Evolutionary conservation across 108 stramenopile species (phyloP).

Genomic region (Nitzschia sp.): DNA sequence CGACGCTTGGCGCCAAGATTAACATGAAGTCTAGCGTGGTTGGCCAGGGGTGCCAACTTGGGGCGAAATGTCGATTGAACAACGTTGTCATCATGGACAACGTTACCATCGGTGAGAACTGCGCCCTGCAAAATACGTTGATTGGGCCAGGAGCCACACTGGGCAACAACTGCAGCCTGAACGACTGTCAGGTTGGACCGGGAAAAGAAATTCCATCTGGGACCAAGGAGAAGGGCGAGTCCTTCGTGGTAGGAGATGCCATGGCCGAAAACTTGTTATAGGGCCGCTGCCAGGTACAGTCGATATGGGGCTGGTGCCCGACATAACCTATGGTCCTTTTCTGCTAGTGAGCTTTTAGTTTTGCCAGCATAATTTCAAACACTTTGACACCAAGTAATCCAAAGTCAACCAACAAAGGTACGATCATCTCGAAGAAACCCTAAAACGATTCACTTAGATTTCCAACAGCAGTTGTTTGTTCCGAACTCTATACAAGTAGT

Average conservation of each 20-base stretch:
- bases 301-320: too few species aligned
- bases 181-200: slow-evolving; percentile 84
- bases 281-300: too few species aligned
- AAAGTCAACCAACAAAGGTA: too few species aligned
- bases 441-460: too few species aligned
- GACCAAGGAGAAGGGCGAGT: slow-evolving; percentile 77
- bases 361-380: too few species aligned
- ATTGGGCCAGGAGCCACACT: slow-evolving; percentile 60
- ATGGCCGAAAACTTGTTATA: slow-evolving; percentile 19
- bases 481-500: too few species aligned
- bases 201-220: slow-evolving; percentile 50
- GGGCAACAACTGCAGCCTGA: slow-evolving; percentile 84
- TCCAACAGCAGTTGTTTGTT: too few species aligned
- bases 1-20: slow-evolving; percentile 68
- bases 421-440: too few species aligned
- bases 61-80: slow-evolving; percentile 73
- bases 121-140: slow-evolving; percentile 78
- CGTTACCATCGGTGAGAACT: slow-evolving; percentile 69
- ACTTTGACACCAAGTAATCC: too few species aligned
- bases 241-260: slow-evolving; percentile 43
- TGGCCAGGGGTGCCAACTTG: slow-evolving; percentile 57
- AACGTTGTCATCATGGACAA: slow-evolving; percentile 84
- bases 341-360: too few species aligned
- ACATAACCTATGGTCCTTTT: too few species aligned
- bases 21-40: slow-evolving; percentile 73